A percentile compares a stretch with the other conserved stretches of the same genome.
Conservation (phyloP, 768 basidiomycete species). For the Suillus brevipes region DNA sequence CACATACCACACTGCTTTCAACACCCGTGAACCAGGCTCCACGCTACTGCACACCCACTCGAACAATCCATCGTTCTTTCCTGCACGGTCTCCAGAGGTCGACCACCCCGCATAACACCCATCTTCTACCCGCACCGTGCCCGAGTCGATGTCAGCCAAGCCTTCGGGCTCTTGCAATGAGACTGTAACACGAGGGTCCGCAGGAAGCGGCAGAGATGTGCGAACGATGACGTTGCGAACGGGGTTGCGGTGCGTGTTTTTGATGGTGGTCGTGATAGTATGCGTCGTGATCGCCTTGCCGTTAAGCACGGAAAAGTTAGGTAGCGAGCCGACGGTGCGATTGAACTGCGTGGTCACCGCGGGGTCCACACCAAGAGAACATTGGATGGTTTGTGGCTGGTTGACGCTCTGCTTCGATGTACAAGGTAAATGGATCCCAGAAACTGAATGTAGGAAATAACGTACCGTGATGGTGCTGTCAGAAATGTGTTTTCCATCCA, state of each 20-base stretch:
- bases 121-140: slow-evolving; percentile 10
- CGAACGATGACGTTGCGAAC: slow-evolving; percentile 24
- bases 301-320: slow-evolving; percentile 7
- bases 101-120: slow-evolving; percentile 23
- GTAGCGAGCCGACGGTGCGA: slow-evolving; percentile 14
- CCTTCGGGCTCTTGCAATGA: slow-evolving; percentile 26
- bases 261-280: slow-evolving; percentile 18
- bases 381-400: slow-evolving; percentile 21
- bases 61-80: slow-evolving; percentile 23
- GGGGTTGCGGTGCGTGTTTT: slow-evolving; percentile 16
- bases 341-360: slow-evolving; percentile 19
- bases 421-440: neutral
- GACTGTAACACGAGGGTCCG: slow-evolving; percentile 30
- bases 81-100: slow-evolving; percentile 17
- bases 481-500: slow-evolving; percentile 31
- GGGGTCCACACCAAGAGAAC: slow-evolving; percentile 19
- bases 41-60: slow-evolving; percentile 32
- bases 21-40: slow-evolving; percentile 22
- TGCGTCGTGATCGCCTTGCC: slow-evolving; percentile 18
- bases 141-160: slow-evolving; percentile 22
- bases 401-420: slow-evolving; percentile 12
- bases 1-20: slow-evolving; percentile 33
- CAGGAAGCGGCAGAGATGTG: slow-evolving; percentile 27
- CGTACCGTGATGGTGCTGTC: slow-evolving; percentile 22
- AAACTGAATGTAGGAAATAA: slow-evolving; percentile 7